Conservation (phyloP, 805 yeast species). For the Cyberlindnera maritima region DNA sequence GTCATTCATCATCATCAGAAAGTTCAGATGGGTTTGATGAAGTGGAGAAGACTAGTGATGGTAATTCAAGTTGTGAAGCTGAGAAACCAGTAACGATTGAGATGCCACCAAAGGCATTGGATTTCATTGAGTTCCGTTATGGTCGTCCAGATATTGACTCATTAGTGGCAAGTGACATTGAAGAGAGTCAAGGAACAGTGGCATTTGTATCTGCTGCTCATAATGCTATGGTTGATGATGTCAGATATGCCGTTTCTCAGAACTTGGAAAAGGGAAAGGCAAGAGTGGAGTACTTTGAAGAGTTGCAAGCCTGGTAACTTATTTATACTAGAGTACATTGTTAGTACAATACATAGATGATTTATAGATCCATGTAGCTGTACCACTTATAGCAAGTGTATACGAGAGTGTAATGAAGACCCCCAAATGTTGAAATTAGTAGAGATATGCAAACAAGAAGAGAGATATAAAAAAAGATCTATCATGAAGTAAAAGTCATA, state of each 20-base stretch:
- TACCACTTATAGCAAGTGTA: no score
- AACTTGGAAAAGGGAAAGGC: conserved; percentile 30
- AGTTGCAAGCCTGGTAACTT: conserved; percentile 53
- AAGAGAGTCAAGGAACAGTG: conserved; percentile 35
- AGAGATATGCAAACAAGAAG: background rate
- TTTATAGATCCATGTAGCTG: no score
- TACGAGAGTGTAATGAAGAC: background rate
- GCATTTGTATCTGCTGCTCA: conserved; percentile 59
- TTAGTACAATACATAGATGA: background rate
- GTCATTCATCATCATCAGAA: conserved; percentile 7
- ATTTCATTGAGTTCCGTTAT: conserved; percentile 36
- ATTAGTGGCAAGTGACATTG: conserved; percentile 36
- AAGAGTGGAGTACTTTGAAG: conserved; percentile 55
- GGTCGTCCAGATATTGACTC: conserved; percentile 45
- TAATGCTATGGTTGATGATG: conserved; percentile 49
- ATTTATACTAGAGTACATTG: background rate
- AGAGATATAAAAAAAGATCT: background rate
- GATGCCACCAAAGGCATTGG: conserved; percentile 16
- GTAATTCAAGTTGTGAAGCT: no score
- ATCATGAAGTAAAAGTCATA: background rate
- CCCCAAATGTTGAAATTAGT: conserved; percentile 4
- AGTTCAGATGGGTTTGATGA: conserved; percentile 7
- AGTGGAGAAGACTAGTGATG: background rate
- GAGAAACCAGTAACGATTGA: no score
- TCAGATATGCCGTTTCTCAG: conserved; percentile 42